These are phyloP conservation scores for Nothophytophthora sp. DNA, from an alignment of 352 stramenopile species.

Conservation along the genomic window DNA sequence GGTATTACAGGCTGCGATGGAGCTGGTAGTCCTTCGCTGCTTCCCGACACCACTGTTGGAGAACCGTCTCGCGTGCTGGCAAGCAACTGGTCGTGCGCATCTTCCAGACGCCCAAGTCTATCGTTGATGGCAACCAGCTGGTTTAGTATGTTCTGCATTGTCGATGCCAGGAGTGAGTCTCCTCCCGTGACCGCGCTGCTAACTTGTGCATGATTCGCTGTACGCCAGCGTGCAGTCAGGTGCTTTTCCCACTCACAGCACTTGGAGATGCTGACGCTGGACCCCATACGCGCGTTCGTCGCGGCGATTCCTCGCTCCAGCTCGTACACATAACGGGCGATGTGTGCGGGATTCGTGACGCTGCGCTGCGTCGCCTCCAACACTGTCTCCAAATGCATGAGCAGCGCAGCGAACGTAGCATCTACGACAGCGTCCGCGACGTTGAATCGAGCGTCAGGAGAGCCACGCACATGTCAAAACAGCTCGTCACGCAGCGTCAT, in stretches of 20 bases:
- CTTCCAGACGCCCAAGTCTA: background rate
- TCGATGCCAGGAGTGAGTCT: background rate
- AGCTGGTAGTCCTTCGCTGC: too few relatives aligned
- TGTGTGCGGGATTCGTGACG: too few relatives aligned
- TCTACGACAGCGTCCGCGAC: slow-evolving; percentile 1
- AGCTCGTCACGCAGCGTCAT: slow-evolving; percentile 2
- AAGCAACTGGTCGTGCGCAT: background rate
- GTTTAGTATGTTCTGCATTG: slow-evolving; percentile 2
- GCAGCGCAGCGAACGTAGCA: slow-evolving; percentile 2
- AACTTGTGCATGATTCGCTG: background rate
- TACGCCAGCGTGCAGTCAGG: too few relatives aligned
- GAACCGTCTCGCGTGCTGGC: too few relatives aligned
- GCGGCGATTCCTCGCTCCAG: background rate
- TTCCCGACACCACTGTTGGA: too few relatives aligned
- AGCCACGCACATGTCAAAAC: background rate
- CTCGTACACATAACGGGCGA: background rate
- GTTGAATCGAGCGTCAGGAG: slow-evolving; percentile 2
- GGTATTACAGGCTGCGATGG: too few relatives aligned
- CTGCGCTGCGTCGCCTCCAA: background rate
- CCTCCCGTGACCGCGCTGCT: background rate
- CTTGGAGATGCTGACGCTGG: background rate
- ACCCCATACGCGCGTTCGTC: background rate
- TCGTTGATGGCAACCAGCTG: background rate
- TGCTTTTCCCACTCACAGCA: background rate
- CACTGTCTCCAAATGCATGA: slow-evolving; percentile 9